These are phyloP conservation scores for Aspergillus ochraceoroseus DNA, from an alignment of 2,329 filamentous ascomycete genomes.

Conservation along the genomic window DNA sequence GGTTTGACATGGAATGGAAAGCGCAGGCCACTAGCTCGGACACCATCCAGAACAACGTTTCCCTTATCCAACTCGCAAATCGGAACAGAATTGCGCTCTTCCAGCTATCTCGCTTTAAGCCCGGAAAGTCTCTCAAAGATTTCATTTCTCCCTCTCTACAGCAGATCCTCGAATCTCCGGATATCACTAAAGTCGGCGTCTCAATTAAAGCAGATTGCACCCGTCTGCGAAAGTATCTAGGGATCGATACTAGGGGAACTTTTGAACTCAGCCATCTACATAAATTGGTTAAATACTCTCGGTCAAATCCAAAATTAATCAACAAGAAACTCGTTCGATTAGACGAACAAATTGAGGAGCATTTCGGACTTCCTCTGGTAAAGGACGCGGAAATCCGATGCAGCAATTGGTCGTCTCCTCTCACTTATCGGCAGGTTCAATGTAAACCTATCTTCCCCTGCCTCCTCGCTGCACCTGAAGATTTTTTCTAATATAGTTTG, in stretches of 20 bases:
- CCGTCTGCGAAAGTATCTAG: constrained; percentile 62
- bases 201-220: constrained; percentile 66
- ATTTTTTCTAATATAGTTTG: no score
- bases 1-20: constrained; percentile 87
- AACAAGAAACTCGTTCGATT: constrained; percentile 64
- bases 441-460: constrained; percentile 57
- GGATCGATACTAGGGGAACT: constrained; percentile 60
- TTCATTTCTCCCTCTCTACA: constrained; percentile 67
- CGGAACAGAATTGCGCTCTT: constrained; percentile 73
- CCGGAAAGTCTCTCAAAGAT: constrained; percentile 42
- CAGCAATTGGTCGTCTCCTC: constrained; percentile 65
- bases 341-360: constrained; percentile 63
- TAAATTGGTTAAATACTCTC: constrained; percentile 66
- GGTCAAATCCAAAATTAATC: constrained; percentile 52
- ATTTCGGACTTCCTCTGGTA: constrained; percentile 66
- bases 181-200: constrained; percentile 71
- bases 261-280: constrained; percentile 82
- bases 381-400: constrained; percentile 67
- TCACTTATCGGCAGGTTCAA: constrained; percentile 61
- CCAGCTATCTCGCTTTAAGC: constrained; percentile 64
- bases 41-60: constrained; percentile 64
- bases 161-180: constrained; percentile 64
- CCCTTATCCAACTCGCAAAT: constrained; percentile 76
- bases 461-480: no score
- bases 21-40: constrained; percentile 45